Conservation (phyloP, 306 rosid species). For the Quercus glauca region DNA sequence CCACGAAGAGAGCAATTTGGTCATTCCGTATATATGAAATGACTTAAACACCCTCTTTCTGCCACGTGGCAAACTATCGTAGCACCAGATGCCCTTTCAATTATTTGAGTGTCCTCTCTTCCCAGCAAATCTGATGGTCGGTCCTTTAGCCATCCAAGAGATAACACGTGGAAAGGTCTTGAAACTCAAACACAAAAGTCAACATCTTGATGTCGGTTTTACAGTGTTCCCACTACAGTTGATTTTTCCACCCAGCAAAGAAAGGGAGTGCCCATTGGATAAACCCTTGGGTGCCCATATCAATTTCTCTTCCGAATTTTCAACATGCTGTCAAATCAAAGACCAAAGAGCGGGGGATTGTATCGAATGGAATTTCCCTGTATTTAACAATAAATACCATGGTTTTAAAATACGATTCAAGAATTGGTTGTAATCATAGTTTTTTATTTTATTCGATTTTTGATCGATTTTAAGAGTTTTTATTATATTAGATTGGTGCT, state of each 20-base stretch:
- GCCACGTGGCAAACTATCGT: slow-evolving; percentile 14
- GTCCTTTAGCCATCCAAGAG: not conserved
- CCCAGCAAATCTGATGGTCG: not conserved
- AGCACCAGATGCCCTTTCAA: not conserved
- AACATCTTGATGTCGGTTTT: not conserved
- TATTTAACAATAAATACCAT: too few relatives aligned
- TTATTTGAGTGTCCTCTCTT: not conserved
- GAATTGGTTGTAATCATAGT: too few relatives aligned
- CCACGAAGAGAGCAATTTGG: slow-evolving; percentile 23
- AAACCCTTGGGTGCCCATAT: too few relatives aligned
- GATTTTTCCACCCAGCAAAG: not conserved
- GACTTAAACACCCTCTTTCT: not conserved
- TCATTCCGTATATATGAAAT: not conserved
- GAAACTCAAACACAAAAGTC: not conserved
- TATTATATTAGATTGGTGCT: too few relatives aligned
- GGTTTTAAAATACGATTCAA: too few relatives aligned
- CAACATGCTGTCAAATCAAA: too few relatives aligned
- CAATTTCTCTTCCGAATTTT: too few relatives aligned
- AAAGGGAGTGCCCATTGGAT: not conserved
- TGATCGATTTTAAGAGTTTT: too few relatives aligned
- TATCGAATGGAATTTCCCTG: too few relatives aligned
- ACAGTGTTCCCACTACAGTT: not conserved
- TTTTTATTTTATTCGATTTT: too few relatives aligned
- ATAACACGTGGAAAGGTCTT: not conserved
- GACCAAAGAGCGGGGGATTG: too few relatives aligned